Evolutionary conservation across 2,329 filamentous ascomycete genomes (phyloP), one percentile per base, ranked within the genome.

Genomic region (Verticillium isaacii): DNA sequence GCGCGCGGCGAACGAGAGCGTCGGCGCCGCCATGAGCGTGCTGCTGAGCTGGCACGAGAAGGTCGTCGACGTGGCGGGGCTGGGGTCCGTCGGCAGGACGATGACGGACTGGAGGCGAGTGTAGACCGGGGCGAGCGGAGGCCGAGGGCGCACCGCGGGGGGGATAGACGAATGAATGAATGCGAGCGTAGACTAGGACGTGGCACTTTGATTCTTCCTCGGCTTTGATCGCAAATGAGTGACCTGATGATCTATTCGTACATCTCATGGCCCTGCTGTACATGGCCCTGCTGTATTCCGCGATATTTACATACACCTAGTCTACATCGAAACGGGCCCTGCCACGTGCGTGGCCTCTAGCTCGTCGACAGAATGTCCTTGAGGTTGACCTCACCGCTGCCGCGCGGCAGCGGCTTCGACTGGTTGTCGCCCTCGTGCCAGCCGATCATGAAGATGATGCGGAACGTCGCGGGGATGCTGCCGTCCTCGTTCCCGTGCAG

Each of bases 11-110:
- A 85, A 80, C 72, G 86, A 89, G 72, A 90, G 91, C 56, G 89
- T 92, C 65, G 91, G 92, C 39, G 89, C 93, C 62, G 90, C 89
- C 60, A 98, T 98, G 95, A 98, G 95, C 73, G 95, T 99, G 59
- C 76, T 99, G 73, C 81, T 99, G 68, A 97, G 93, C 78, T 99
- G 95, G 95, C 95, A 99, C 74, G 95, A 99, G 82, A 99, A 97
- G 85, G 85, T 97, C 65, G 92, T 98, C 5, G 95, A 99, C 71
- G 88, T 97, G 71, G 92, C 93, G 41, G 95, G 95, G 29, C 82
- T 93, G 68, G 95, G 95, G 55, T 92, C 91, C 75, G 95, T 99
- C 77, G 91, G 93, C 65, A 87, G 95, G 70, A 92, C 92, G 67
- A 97, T 99, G 93, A 95, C 92, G 52, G 95, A 99, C 81, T 91